Conservation (phyloP, 768 basidiomycete species). For the Podaxis mareebaensis region DNA sequence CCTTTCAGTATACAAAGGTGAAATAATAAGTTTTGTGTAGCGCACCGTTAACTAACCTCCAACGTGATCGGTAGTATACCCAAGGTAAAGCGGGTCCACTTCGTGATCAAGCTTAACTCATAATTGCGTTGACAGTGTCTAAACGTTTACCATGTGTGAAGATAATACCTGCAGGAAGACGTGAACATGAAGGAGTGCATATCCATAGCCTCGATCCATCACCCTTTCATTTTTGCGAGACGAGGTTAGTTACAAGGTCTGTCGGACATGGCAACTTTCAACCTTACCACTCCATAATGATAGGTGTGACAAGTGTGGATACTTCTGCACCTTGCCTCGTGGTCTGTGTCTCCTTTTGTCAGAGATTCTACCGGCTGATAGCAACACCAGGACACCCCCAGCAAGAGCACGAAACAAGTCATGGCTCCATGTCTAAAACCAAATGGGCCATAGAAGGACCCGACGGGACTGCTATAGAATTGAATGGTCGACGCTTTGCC, state of each 20-base stretch:
- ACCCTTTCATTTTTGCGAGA: constrained; percentile 57
- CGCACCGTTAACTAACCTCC: neutral
- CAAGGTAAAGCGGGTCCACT: constrained; percentile 39
- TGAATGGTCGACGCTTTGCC: constrained; percentile 56
- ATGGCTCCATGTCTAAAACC: constrained; percentile 63
- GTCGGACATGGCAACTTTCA: neutral
- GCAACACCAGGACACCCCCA: constrained; percentile 50
- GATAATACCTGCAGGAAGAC: constrained; percentile 42
- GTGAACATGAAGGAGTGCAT: constrained; percentile 47
- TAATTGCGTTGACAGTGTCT: constrained; percentile 34
- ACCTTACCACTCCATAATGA: neutral
- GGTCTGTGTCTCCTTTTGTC: constrained; percentile 33
- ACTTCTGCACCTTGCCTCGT: constrained; percentile 57
- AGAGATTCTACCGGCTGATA: neutral
- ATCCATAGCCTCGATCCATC: constrained; percentile 44
- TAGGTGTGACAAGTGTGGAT: constrained; percentile 57
- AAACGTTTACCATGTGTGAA: constrained; percentile 53
- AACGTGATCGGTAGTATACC: constrained; percentile 42
- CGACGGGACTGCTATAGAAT: constrained; percentile 48
- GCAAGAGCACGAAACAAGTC: constrained; percentile 60
- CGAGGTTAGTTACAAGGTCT: constrained; percentile 30
- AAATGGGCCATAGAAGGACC: constrained; percentile 58
- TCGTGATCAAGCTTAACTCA: neutral
- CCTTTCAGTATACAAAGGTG: constrained; percentile 68
- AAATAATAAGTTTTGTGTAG: neutral